A percentile compares a stretch with the other conserved stretches of the same genome.
phyloP scores from a whole-genome alignment of 352 stramenopile genomes.

The Globisporangium ultimum region DNA sequence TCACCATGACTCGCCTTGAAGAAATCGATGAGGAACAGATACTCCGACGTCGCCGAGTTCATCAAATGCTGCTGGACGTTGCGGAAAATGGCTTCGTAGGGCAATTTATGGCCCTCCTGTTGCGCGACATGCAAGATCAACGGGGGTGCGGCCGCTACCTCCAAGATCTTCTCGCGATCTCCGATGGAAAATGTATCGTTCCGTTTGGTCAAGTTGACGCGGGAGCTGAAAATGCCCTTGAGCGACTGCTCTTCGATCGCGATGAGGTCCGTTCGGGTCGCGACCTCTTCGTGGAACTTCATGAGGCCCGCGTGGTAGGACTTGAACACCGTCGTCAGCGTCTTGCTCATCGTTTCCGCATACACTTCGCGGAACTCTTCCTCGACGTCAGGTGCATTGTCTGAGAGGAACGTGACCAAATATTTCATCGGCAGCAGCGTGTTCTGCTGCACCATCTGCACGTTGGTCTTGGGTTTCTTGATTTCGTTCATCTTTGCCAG shows the following conservation, averaged over 20 bases:
- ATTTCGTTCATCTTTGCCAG: constrained; percentile 91
- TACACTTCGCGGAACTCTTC: constrained; percentile 96
- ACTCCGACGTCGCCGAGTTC: constrained; percentile 97
- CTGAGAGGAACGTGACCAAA: constrained; percentile 93
- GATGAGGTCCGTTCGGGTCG: constrained; percentile 92
- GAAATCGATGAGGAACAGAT: constrained; percentile 95
- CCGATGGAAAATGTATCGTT: constrained; percentile 94
- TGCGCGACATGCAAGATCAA: constrained; percentile 95
- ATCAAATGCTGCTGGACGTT: constrained; percentile 97
- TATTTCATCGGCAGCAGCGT: constrained; percentile 96
- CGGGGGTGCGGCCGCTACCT: constrained; percentile 72
- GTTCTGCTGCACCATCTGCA: constrained; percentile 98
- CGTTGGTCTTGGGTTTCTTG: constrained; percentile 97
- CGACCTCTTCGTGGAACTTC: constrained; percentile 93
- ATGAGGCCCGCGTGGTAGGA: constrained; percentile 95
- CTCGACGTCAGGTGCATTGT: constrained; percentile 91
- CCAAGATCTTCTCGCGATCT: constrained; percentile 89
- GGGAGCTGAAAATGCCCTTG: constrained; percentile 76
- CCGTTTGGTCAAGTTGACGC: constrained; percentile 95
- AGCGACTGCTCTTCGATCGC: constrained; percentile 94
- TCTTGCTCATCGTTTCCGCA: constrained; percentile 96
- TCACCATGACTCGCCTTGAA: constrained; percentile 83
- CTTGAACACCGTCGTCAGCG: constrained; percentile 93
- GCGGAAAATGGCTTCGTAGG: constrained; percentile 97
- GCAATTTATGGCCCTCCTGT: constrained; percentile 89